Evolutionary conservation across 2,329 filamentous ascomycete genomes (phyloP), one percentile per base, ranked within the genome.

Genomic region (Corinectria fuckeliana): DNA sequence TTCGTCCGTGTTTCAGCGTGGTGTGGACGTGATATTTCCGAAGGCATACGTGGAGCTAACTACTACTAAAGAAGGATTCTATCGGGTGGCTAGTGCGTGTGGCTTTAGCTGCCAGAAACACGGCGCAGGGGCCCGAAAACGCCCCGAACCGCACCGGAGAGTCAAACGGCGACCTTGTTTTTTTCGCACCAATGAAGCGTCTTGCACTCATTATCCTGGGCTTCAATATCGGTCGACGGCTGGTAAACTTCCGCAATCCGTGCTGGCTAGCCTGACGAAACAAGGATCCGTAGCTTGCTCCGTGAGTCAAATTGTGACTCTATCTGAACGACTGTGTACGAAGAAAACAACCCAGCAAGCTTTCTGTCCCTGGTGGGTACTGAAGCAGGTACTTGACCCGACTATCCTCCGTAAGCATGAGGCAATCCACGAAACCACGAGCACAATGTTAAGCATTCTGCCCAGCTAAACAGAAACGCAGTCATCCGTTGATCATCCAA

Each of bases 21-120:
- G 60, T 70, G 60, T 32, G 54, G 39, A 55, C 60, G 57, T 34
- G 61, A 61, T 56, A 56, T 60, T 45, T 56, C 48, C 56, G 56
- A 60, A 66, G 63, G 57, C 58, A 68, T 57, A 67, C 67, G 67
- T 69, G 66, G 53, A 61, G 56, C 51, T 60, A 25, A 42, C n/a
- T 14, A 49, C 60, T 56, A 57, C 50, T 55, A 64, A 36, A 26
- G 26, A 20, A 34, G 21, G 41, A 45, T 28, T 11, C 18, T 39
- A 34, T 6, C 25, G 20, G 10, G 68, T 70, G 68, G 69, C 63
- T 69, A 49, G 49, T 58, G 60, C 21, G n/a, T 63, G 65, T 66
- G 65, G 65, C 64, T 61, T 45, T 30, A n/a, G 23, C 44, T 48
- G 48, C 20, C 25, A 32, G 23, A 25, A 47, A 36, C 9, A n/a